Evolutionary conservation across 139 green algal genomes (phyloP).

Genomic region (Micractinium conductrix): DNA sequence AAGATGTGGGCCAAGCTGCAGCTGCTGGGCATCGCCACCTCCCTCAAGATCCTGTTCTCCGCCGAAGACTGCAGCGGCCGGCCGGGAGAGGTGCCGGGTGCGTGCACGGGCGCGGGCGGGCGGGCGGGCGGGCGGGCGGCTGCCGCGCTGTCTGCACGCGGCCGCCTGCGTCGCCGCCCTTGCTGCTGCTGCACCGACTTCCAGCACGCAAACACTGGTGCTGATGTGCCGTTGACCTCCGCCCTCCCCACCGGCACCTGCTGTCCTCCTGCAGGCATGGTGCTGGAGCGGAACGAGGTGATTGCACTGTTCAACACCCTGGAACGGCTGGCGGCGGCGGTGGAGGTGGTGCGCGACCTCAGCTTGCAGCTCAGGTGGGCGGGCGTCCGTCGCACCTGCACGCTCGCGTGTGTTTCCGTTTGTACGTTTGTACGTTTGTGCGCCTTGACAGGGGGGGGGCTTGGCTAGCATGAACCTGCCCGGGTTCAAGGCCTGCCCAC

Average conservation of each 20-base stretch:
- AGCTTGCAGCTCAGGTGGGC: conserved; percentile 39
- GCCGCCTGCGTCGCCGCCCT: not conserved
- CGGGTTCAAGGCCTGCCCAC: too few relatives aligned
- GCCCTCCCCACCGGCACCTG: not conserved
- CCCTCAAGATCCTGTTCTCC: conserved; percentile 94
- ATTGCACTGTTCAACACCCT: conserved; percentile 95
- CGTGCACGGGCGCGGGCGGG: not conserved
- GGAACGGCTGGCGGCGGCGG: conserved; percentile 73
- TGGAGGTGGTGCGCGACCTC: conserved; percentile 67
- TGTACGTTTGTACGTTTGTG: not conserved
- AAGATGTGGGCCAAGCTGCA: conserved; percentile 99
- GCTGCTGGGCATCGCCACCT: conserved; percentile 93
- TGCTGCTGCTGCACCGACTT: not conserved
- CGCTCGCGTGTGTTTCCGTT: not conserved
- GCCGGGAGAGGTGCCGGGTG: not conserved
- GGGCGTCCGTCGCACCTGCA: too few relatives aligned
- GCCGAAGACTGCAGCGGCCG: conserved; percentile 63
- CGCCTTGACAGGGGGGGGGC: too few relatives aligned
- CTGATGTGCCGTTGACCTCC: not conserved
- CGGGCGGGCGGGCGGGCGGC: not conserved
- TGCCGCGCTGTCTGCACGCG: not conserved
- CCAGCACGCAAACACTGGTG: too few relatives aligned
- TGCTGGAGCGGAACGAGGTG: conserved; percentile 93
- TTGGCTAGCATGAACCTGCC: too few relatives aligned
- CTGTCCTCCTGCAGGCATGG: not conserved